phyloP scores from a whole-genome alignment of 768 basidiomycete species.

The Podaxis pistillaris region DNA sequence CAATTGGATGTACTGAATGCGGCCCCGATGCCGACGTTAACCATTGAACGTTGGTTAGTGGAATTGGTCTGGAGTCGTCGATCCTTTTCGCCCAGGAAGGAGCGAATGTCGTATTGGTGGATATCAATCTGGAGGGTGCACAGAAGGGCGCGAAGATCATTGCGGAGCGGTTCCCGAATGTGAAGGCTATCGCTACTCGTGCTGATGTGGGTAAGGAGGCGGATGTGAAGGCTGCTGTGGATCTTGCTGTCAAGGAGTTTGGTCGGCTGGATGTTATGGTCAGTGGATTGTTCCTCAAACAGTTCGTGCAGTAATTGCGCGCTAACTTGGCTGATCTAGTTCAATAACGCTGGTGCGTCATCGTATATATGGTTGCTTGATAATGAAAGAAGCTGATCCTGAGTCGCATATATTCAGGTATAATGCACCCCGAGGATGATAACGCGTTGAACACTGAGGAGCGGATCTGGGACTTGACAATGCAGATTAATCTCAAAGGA shows the following conservation, averaged over 20 bases:
- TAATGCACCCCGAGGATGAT: conserved; percentile 97
- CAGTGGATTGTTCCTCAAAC: conserved; percentile 20
- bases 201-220: conserved; percentile 89
- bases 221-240: conserved; percentile 82
- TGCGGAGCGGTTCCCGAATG: conserved; percentile 61
- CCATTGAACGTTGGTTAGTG: conserved; percentile 45
- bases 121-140: conserved; percentile 78
- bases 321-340: conserved; percentile 44
- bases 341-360: conserved; percentile 81
- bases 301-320: background rate
- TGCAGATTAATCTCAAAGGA: conserved; percentile 95
- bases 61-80: conserved; percentile 95
- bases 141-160: conserved; percentile 67
- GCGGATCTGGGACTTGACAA: conserved; percentile 91
- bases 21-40: background rate
- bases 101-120: conserved; percentile 85
- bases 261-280: conserved; percentile 97
- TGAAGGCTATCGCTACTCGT: conserved; percentile 66
- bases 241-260: conserved; percentile 75
- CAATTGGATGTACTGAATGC: conserved; percentile 19
- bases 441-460: conserved; percentile 97
- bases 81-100: conserved; percentile 94
- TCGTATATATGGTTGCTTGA: background rate
- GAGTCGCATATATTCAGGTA: conserved; percentile 47
- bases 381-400: background rate